Evolutionary conservation across 352 stramenopile species (phyloP), one percentile per base, ranked within the genome.

Genomic region (Aphanomyces invadans): DNA sequence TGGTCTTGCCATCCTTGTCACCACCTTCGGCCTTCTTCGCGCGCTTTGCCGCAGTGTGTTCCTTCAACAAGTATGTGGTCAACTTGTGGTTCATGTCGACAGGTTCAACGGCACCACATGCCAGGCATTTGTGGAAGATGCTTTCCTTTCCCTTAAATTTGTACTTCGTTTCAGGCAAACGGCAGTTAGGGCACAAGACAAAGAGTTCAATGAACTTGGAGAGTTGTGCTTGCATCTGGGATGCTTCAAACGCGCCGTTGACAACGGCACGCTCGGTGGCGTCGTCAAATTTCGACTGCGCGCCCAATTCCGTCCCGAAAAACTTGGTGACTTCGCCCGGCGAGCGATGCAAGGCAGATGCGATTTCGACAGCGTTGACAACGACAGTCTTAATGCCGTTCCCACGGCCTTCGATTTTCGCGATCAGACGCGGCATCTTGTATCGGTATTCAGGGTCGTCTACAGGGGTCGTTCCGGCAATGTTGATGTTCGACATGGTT

Each of bases 341-440:
- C 31, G 90, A 87, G 56, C 96, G 94, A 74, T 99, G 92, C 26
- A 99, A 80, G 48, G 89, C 88, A 23, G 81, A 72, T 15, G 90
- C 96, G 23, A 99, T 81, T 48, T 98, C 96, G 17, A 82, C 83
- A 67, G 98, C 97, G 87, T 99, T 99, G 29, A 98, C 90, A 64
- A 99, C 93, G 33, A 98, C 83, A 33, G 97, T 99, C 83, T 99
- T 99, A 76, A 99, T 99, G 64, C 97, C 97, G 78, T 99, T 99
- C 56, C 97, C 97, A 59, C 95, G 88, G 38, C 97, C 97, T 86
- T 99, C 97, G 66, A 98, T 97, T 79, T 99, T 99, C 48, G 92
- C 95, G 33, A 92, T 72, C 45, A 98, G 76, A 23, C 90, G 89
- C 36, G 96, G 96, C 97, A 99, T 99, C 86, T 98, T 99, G 92